Evolutionary conservation across 2,329 filamentous ascomycete species (phyloP).

Genomic region (Nemania bipapillata): DNA sequence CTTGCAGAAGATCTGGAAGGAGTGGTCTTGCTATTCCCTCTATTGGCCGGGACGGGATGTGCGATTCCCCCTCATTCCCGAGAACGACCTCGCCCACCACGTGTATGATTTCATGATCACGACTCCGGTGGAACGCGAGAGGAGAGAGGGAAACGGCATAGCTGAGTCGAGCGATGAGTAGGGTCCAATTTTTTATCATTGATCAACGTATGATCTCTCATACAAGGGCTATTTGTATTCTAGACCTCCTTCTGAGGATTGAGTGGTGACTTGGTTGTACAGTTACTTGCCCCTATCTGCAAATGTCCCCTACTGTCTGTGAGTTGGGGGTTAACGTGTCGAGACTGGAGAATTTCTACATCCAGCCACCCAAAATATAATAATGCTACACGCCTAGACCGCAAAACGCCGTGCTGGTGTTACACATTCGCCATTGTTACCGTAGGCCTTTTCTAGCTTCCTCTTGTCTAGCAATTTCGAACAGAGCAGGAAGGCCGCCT

Average conservation of each 20-base stretch:
- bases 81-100: constrained; percentile 56
- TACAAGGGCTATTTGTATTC: constrained; percentile 36
- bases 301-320: not conserved
- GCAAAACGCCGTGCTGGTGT: constrained; percentile 30
- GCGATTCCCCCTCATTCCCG: constrained; percentile 58
- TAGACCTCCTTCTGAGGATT: constrained; percentile 43
- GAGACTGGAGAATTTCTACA: not conserved
- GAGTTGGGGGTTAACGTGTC: not conserved
- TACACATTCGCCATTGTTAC: constrained; percentile 32
- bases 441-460: constrained; percentile 29
- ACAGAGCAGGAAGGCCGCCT: constrained; percentile 44
- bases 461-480: constrained; percentile 33
- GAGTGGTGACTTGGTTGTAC: constrained; percentile 47
- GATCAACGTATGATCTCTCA: constrained; percentile 10
- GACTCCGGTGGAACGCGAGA: constrained; percentile 14
- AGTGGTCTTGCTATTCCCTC: constrained; percentile 58
- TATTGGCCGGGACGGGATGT: constrained; percentile 54
- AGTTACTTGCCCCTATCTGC: constrained; percentile 10
- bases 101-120: constrained; percentile 33
- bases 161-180: not conserved
- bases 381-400: constrained; percentile 28
- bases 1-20: constrained; percentile 62
- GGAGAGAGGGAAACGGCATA: not conserved
- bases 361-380: not conserved
- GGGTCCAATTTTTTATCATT: constrained; percentile 1